Conservation (phyloP, 768 basidiomycete genomes). For the Pleurotus eryngii region DNA sequence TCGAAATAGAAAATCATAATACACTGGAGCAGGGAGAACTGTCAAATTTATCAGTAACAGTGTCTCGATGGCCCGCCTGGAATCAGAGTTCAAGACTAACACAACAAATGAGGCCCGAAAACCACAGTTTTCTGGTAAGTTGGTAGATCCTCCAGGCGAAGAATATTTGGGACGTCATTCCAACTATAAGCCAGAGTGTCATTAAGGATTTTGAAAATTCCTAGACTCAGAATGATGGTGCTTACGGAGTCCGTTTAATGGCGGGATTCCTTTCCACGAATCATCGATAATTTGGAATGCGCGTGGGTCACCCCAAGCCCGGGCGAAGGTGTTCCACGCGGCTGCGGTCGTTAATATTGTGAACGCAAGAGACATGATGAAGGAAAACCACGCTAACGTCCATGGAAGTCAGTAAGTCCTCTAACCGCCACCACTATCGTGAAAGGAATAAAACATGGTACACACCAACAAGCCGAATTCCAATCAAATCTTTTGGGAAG, state of each 20-base stretch:
- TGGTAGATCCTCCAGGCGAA: constrained; percentile 12
- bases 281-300: constrained; percentile 5
- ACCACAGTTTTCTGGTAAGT: not conserved
- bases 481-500: constrained; percentile 13
- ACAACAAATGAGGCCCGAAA: constrained; percentile 7
- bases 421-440: not conserved
- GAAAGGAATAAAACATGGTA: not conserved
- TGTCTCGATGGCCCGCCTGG: not conserved
- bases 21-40: not conserved
- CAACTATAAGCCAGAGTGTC: not conserved
- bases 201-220: too few species aligned
- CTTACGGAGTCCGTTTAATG: not conserved
- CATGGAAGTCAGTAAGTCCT: not conserved
- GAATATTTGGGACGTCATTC: constrained; percentile 10
- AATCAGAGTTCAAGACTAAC: not conserved
- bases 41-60: not conserved
- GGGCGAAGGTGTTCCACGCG: constrained; percentile 13
- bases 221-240: not conserved
- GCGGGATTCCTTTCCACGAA: constrained; percentile 12
- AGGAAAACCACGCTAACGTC: constrained; percentile 11
- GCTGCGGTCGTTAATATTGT: constrained; percentile 14
- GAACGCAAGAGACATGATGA: constrained; percentile 8
- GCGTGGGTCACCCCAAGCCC: constrained; percentile 16
- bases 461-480: not conserved
- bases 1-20: not conserved